These are phyloP conservation scores for Trichoderma orchidacearum DNA, from an alignment of 495 filamentous ascomycete genomes.

Conservation along the genomic window DNA sequence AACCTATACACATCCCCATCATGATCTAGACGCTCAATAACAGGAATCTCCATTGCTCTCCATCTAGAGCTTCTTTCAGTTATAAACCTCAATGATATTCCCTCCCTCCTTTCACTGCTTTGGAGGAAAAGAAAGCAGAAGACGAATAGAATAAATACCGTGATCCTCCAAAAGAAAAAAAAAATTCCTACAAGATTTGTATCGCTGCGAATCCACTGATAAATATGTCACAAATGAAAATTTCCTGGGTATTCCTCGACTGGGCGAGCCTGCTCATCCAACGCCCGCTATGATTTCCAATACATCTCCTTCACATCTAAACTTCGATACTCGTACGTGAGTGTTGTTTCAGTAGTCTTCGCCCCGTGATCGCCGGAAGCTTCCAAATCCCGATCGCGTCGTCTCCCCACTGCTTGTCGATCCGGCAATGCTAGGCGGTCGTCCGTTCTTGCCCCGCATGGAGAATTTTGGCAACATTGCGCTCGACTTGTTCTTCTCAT, in stretches of 20 bases:
- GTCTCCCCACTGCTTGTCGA: neutral
- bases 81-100: too few relatives aligned
- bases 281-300: neutral
- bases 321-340: neutral
- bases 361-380: neutral
- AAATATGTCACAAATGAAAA: neutral
- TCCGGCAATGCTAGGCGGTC: neutral
- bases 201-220: too few relatives aligned
- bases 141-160: too few relatives aligned
- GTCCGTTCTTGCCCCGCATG: slow-evolving; percentile 12
- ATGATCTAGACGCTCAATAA: too few relatives aligned
- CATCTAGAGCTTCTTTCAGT: too few relatives aligned
- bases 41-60: too few relatives aligned
- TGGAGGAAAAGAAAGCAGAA: too few relatives aligned
- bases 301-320: neutral
- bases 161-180: too few relatives aligned
- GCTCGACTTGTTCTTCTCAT: slow-evolving; percentile 15
- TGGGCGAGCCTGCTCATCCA: neutral
- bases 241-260: neutral
- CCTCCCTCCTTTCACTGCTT: too few relatives aligned
- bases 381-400: neutral
- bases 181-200: too few relatives aligned
- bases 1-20: too few relatives aligned
- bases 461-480: slow-evolving; percentile 14
- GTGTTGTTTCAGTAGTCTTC: neutral